These are phyloP conservation scores for Tetrahymena thermophila DNA, from an alignment of 73 alveolate species.

Conservation along the genomic window DNA sequence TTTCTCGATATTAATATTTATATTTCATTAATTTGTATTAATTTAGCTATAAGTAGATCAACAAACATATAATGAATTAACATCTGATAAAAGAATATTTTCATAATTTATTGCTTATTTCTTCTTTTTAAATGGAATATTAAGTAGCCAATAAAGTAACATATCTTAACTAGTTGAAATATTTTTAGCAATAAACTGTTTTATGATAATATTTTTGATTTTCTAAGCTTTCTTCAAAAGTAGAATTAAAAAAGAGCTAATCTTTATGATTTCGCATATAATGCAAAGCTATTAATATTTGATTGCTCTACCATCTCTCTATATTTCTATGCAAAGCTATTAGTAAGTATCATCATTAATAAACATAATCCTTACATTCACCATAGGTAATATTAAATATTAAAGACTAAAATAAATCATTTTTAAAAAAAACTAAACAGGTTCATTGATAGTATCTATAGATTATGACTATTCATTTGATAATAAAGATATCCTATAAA, in stretches of 20 bases:
- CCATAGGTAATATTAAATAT: not conserved
- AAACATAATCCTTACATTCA: not conserved
- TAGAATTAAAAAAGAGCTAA: not conserved
- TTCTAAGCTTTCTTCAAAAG: too few relatives aligned
- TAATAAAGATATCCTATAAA: not conserved
- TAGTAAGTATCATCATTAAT: not conserved
- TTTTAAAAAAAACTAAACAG: not conserved
- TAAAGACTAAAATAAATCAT: too few relatives aligned
- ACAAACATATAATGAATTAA: not conserved
- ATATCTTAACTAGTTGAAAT: too few relatives aligned
- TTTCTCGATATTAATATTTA: not conserved
- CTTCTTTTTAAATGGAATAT: not conserved
- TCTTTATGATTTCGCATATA: not conserved
- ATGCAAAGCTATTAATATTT: not conserved
- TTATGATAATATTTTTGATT: too few relatives aligned
- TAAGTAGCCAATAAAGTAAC: too few relatives aligned
- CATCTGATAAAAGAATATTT: not conserved
- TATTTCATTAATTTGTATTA: not conserved
- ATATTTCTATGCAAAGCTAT: not conserved
- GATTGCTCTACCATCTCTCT: not conserved
- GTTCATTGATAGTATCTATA: not conserved
- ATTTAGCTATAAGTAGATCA: not conserved
- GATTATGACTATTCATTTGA: not conserved
- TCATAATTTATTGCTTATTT: not conserved
- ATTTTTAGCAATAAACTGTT: not conserved